Conservation (phyloP, 306 rosid species). For the Pyrus pyrifolia region DNA sequence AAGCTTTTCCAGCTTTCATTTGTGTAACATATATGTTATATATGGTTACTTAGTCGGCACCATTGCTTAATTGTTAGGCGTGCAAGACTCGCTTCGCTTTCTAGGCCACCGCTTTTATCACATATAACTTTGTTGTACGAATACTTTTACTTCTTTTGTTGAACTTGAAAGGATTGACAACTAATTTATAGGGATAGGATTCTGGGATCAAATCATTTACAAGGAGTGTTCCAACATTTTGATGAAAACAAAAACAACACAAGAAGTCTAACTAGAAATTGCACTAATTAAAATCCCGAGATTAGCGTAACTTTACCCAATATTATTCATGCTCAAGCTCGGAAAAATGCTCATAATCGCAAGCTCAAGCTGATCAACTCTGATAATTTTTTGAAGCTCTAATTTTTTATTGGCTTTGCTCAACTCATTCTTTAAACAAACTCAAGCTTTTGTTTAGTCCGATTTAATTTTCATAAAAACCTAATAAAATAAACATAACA, state of each 20-base stretch:
- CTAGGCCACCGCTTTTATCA: background rate
- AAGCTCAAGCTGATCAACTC: background rate
- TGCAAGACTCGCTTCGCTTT: constrained; percentile 31
- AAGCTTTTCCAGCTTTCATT: background rate
- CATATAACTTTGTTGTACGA: background rate
- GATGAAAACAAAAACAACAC: background rate
- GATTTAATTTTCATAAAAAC: background rate
- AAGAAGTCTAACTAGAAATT: background rate
- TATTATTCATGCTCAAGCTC: background rate
- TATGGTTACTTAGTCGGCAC: constrained; percentile 83
- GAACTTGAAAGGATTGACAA: too few relatives aligned
- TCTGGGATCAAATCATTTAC: background rate
- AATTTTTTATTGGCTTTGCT: too few relatives aligned
- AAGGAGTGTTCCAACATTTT: background rate
- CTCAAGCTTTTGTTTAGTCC: background rate
- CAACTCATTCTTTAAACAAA: background rate
- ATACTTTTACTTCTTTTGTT: too few relatives aligned
- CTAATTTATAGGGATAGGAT: background rate
- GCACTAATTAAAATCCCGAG: background rate
- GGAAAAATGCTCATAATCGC: background rate
- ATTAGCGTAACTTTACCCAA: background rate
- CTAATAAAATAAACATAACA: background rate
- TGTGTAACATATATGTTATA: background rate
- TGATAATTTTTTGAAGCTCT: background rate
- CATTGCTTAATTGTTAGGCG: constrained; percentile 37